Evolutionary conservation across 805 yeast species (phyloP), one percentile per base, ranked within the genome.

Genomic region (Millerozyma miso): DNA sequence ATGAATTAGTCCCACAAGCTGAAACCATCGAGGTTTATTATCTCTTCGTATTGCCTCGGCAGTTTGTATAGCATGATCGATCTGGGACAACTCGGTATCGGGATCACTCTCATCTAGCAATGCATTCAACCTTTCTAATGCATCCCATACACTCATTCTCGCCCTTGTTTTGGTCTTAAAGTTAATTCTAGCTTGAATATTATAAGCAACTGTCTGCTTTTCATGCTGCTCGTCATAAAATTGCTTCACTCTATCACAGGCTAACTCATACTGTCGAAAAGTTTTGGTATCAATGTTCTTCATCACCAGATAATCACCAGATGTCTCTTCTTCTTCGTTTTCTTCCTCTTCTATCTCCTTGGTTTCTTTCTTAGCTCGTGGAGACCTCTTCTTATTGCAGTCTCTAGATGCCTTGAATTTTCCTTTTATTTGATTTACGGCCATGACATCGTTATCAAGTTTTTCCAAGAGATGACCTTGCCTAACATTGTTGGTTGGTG

Each of bases 1-100:
- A 54, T 83, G 89, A 33, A 83, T 80, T 26, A 83, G 61, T 1
- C 89, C 89, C 5, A 83, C 87, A 18, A 83, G 61, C 58, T 83
- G 88, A 69, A 83, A 82, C 89, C 89, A 83, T 26, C 87, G 61
- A 0, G 89, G 89, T 54, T 80, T 79, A 1, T 77, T 75, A 51
- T 82, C 88, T 42, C 74, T 63, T 49, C 87, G 62, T 40, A 83
- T 83, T 3, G 88, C 87, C 54, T 83, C 88, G 3, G 88, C 88
- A 0, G 88, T 83, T 58, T 83, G 88, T 18, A 83, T 55, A 2
- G 88, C 88, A 57, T 83, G 89, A 50, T 83, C 88, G 40, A 83
- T 83, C 52, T 83, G 88, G 0, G 87, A 80, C 17, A 83, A 64
- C 54, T 82, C 86, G 0, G 88, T 83, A 56, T 83, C 89, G 0